Evolutionary conservation across 2,329 filamentous ascomycete species (phyloP), one percentile per base, ranked within the genome.

Genomic region (Aspergillus fumigatiaffinis): DNA sequence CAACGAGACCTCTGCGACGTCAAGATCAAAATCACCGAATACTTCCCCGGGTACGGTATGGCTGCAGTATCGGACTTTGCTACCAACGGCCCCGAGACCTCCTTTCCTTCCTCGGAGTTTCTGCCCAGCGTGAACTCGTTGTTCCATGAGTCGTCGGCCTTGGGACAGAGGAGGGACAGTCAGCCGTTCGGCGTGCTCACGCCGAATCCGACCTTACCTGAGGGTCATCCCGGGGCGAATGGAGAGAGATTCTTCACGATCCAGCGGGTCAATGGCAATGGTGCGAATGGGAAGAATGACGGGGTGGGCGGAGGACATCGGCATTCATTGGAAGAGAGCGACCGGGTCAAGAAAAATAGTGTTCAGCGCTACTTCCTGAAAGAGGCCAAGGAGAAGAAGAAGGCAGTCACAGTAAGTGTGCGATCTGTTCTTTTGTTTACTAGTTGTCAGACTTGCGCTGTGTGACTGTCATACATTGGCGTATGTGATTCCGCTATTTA

Each of bases 1-100:
- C 86, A 90, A 71, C 81, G 88, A 12, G 88, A 92, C 74, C 80
- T 92, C n/a, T 93, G 90, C 71, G 89, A 92, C 71, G 89, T 92
- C 62, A 92, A 92, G 75, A 91, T 92, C 71, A 92, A 92, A 72
- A 90, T 92, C 58, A 91, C 88, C 2, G 89, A 92, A 72, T 90
- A 90, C 74, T 87, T 88, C 54, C 83, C 87, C 9, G 83, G 62
- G 1, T 60, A 56, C 14, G 48, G 82, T 41, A 76, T 69, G 47
- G 63, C 65, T 59, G 56, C 23, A 56, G 58, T 20, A 54, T 64
- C 47, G 56, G 65, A 21, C 53, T 65, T 51, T 60, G 63, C 38
- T 14, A 23, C 50, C n/a, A 71, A 53, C 62, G 59, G 47, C 29
- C 41, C 57, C n/a, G 63, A 63, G 25, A 52, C 55, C 28, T 53